Percentiles rank a stretch among this genome's conserved stretches.
Conservation (phyloP, 257 asterid species). For the Mentha longifolia region DNA sequence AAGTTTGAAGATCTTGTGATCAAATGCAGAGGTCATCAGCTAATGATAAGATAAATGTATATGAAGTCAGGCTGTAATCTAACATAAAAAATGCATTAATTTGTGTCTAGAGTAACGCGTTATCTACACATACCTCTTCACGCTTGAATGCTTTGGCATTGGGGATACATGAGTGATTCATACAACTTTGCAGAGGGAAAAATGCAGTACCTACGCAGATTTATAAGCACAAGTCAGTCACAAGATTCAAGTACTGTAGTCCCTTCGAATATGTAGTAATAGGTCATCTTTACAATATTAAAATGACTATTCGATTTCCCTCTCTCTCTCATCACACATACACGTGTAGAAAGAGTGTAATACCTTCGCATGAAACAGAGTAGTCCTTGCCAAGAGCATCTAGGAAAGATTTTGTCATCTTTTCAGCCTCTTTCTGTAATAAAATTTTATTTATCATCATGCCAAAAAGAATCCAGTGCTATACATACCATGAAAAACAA, state of each 20-base stretch:
- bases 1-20: background rate
- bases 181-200: constrained; percentile 90
- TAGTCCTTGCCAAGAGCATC: constrained; percentile 96
- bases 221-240: constrained; percentile 2
- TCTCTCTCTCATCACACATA: background rate
- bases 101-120: background rate
- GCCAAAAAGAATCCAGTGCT: constrained; percentile 21
- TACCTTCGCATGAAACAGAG: constrained; percentile 89
- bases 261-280: background rate
- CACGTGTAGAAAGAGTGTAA: background rate
- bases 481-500: constrained; percentile 1
- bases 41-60: background rate
- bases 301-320: too few species aligned
- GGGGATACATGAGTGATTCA: constrained; percentile 92
- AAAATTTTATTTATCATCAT: constrained; percentile 21
- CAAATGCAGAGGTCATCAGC: background rate
- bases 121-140: constrained; percentile 63
- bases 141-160: constrained; percentile 90
- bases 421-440: constrained; percentile 76
- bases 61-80: too few species aligned
- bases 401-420: constrained; percentile 59
- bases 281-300: too few species aligned
- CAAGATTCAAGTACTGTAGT: constrained; percentile 8
- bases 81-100: background rate
- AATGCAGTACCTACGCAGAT: constrained; percentile 81